phyloP scores from a whole-genome alignment of 73 alveolate genomes.

The Symbiodinium natans region DNA sequence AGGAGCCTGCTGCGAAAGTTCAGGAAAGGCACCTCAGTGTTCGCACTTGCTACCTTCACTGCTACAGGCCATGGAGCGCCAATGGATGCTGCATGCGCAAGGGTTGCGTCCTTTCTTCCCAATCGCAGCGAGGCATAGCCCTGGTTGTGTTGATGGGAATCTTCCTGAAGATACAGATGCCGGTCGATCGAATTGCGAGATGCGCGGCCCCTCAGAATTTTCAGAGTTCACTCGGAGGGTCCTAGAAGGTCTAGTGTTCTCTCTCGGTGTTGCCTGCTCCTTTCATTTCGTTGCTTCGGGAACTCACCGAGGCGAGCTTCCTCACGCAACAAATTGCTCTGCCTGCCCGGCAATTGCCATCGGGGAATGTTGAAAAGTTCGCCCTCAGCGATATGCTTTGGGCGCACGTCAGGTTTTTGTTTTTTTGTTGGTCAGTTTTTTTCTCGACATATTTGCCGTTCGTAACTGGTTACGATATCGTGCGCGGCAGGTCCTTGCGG shows the following conservation, averaged over 20 bases:
- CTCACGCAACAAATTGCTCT: not conserved
- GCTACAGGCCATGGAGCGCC: not conserved
- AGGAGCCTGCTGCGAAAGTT: constrained; percentile 42
- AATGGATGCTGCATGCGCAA: no score
- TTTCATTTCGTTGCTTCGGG: not conserved
- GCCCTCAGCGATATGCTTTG: no score
- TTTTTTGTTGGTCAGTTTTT: no score
- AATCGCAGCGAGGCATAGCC: constrained; percentile 1
- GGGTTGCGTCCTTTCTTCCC: no score
- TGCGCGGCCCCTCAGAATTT: not conserved
- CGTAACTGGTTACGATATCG: no score
- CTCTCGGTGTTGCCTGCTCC: no score
- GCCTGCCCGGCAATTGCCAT: not conserved
- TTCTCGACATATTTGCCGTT: no score
- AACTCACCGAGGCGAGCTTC: not conserved
- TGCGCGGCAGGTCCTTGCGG: not conserved
- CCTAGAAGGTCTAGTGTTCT: no score
- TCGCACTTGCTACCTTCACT: not conserved
- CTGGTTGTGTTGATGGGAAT: not conserved
- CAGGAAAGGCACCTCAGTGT: constrained; percentile 23
- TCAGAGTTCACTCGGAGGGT: no score
- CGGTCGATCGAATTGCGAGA: not conserved
- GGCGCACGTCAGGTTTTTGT: no score
- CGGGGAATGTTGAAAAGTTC: no score
- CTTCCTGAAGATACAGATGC: constrained; percentile 42